Conservation (phyloP, 371 early-diverging fungal genomes). For the Globomyces sp. region DNA sequence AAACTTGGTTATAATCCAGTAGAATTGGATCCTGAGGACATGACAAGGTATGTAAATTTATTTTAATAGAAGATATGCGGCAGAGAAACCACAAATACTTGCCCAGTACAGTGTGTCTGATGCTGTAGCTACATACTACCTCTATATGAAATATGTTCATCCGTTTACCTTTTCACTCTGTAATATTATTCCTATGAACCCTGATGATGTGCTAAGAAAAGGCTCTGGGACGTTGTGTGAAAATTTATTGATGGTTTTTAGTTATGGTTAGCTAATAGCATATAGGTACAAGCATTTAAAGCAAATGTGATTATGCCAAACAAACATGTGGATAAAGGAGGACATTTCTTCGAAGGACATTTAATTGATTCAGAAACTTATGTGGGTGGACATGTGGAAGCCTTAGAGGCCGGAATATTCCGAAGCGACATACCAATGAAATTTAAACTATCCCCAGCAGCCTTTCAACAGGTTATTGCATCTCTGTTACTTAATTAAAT, state of each 20-base stretch:
- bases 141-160: constrained; percentile 99
- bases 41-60: constrained; percentile 67
- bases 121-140: constrained; percentile 99
- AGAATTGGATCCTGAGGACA: constrained; percentile 99
- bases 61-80: constrained; percentile 64
- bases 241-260: constrained; percentile 87
- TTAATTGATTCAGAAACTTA: constrained; percentile 95
- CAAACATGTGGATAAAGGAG: constrained; percentile 78
- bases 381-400: constrained; percentile 99
- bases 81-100: constrained; percentile 92
- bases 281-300: constrained; percentile 84
- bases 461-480: constrained; percentile 62
- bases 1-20: constrained; percentile 99
- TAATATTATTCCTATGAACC: constrained; percentile 97
- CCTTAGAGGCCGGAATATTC: constrained; percentile 97
- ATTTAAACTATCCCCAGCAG: constrained; percentile 77
- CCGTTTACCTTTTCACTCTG: constrained; percentile 99
- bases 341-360: constrained; percentile 87
- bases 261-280: too few relatives aligned
- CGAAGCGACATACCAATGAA: constrained; percentile 93
- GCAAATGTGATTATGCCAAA: constrained; percentile 96
- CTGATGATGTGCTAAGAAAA: constrained; percentile 95
- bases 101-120: constrained; percentile 99
- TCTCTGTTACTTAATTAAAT: background rate
- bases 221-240: constrained; percentile 99